Conservation (phyloP, 1,284 basidiomycete genomes). For the Schizophyllum amplum region DNA sequence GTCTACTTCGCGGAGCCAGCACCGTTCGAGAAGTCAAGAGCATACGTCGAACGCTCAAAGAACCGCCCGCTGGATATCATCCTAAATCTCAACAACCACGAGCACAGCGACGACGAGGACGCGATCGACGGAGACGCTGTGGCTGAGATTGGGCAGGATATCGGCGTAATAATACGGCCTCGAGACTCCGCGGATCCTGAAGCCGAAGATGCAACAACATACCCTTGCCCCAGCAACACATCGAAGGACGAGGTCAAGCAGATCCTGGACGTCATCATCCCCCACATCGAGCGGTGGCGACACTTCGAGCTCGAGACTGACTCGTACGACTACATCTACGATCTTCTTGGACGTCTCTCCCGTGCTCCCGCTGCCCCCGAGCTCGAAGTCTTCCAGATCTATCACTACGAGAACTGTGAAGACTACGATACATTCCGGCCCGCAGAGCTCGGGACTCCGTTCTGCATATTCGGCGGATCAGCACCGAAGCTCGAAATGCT, state of each 20-base stretch:
- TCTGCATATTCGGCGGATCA: conserved; percentile 43
- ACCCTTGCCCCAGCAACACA: conserved; percentile 3
- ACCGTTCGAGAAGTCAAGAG: conserved; percentile 30
- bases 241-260: conserved; percentile 21
- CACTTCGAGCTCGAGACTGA: conserved; percentile 35
- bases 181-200: conserved; percentile 12
- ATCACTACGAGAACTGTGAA: conserved; percentile 40
- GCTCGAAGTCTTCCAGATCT: conserved; percentile 42
- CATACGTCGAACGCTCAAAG: conserved; percentile 39
- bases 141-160: conserved; percentile 8
- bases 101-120: conserved; percentile 15
- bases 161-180: background rate
- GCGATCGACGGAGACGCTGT: background rate
- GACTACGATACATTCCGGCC: conserved; percentile 31
- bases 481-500: conserved; percentile 43
- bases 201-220: conserved; percentile 10
- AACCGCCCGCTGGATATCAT: conserved; percentile 36
- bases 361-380: conserved; percentile 35
- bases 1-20: conserved; percentile 2
- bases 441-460: conserved; percentile 23
- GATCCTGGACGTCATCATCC: conserved; percentile 42
- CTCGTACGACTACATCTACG: conserved; percentile 38
- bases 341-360: conserved; percentile 33
- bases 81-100: conserved; percentile 32
- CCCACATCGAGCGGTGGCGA: conserved; percentile 45